Conservation (phyloP, 176 grass and related monocot genomes). For the sorghum (Sorghum bicolor) region DNA sequence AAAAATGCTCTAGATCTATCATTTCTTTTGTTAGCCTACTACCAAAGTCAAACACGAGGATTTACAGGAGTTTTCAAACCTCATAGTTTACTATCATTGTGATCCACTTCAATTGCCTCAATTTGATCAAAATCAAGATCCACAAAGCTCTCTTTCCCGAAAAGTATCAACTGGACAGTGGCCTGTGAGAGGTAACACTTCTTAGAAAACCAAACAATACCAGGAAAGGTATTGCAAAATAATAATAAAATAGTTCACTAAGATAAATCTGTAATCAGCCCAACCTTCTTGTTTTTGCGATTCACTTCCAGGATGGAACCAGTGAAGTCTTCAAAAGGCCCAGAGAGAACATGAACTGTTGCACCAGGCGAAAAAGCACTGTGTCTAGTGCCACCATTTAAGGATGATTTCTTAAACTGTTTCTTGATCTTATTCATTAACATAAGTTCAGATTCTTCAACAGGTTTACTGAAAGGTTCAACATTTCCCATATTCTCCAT, state of each 20-base stretch:
- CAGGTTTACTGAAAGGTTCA: constrained; percentile 26
- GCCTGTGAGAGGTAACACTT: constrained; percentile 48
- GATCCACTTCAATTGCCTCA: constrained; percentile 37
- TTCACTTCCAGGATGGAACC: constrained; percentile 66
- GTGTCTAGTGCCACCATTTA: constrained; percentile 9
- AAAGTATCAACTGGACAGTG: constrained; percentile 57
- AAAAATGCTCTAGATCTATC: neutral
- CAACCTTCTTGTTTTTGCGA: constrained; percentile 73
- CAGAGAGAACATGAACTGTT: constrained; percentile 59
- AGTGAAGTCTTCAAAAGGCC: constrained; percentile 68
- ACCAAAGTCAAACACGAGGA: neutral
- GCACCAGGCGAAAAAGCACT: constrained; percentile 46
- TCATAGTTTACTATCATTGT: constrained; percentile 9
- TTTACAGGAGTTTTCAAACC: neutral
- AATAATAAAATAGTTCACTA: neutral
- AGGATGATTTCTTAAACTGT: constrained; percentile 42
- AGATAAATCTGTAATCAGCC: neutral
- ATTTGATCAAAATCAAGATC: constrained; percentile 90
- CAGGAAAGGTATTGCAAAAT: neutral
- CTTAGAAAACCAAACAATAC: constrained; percentile 29
- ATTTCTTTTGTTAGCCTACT: neutral
- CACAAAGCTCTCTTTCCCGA: constrained; percentile 85
- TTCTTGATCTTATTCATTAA: constrained; percentile 47
- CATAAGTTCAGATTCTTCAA: constrained; percentile 43
- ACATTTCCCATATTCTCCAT: constrained; percentile 34